Base-by-base conservation (phyloP, 345 rosid species). In the Aegle marmelos region DNA sequence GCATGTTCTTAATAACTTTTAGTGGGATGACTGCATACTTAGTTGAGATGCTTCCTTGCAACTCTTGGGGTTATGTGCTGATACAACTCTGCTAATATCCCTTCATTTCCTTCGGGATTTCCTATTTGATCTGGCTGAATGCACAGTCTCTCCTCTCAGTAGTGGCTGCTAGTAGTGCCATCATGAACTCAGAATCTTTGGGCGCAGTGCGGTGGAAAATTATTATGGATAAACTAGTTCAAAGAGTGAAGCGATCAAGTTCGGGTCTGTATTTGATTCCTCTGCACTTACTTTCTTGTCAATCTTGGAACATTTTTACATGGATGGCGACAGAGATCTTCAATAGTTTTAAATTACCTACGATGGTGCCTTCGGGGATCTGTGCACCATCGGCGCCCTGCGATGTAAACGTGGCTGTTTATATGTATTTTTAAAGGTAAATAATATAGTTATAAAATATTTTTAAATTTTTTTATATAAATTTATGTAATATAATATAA, bases 161-260 rank as follows among this genome's bases (percentile, higher is more conserved):
- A 25, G 87, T 88, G 37, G 79, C 87, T 34, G 91, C 88, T 79
- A 79, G 86, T 36, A 92, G 91, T 57, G 91, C 97, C 6, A 86
- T 92, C 39, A 88, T 90, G 86, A 91, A 92, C 82, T 88, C 98
- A 0, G 97, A 92, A 83, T 73, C 89, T 19, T 62, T 91, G 78
- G 85, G 96, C 64, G 83, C 78, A 7, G 81, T 85, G 68, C 97
- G 92, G 76, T 97, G 90, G 86, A 88, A 85, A 78, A 90, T 91
- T 81, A 87, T 87, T 92, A 94, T 81, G 65, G 96, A 89, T 72
- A 87, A 86, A 76, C 77, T 92, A 82, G 92, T 92, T 4, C 85
- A 88, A 75, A 92, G 82, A 80, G 84, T 92, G n/a, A 85, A 87
- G 63, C 84, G 83, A 81, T 85, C 59, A 77, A 16, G 75, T 75